A percentile compares a stretch with the other conserved stretches of the same genome.
phyloP scores from a whole-genome alignment of 2,329 filamentous ascomycete species.

The Cercospora canescens region DNA sequence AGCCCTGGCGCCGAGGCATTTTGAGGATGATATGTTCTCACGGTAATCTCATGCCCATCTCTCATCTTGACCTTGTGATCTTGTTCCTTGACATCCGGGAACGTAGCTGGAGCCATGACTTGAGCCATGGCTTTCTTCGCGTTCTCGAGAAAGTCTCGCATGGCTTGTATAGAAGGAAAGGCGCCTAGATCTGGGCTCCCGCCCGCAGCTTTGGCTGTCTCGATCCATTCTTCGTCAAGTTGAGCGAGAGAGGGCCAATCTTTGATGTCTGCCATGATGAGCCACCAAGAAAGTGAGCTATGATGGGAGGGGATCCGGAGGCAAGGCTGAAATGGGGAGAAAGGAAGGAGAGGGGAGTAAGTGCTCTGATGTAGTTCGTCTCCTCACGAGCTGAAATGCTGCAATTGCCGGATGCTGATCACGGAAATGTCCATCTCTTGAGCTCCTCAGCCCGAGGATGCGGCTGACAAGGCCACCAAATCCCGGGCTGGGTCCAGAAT shows the following conservation, averaged over 20 bases:
- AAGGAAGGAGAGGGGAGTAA: background rate
- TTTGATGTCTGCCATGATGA: slow-evolving; percentile 29
- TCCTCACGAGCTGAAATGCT: background rate
- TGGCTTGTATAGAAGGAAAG: slow-evolving; percentile 25
- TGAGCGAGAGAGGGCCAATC: slow-evolving; percentile 30
- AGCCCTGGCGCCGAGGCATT: slow-evolving; percentile 21
- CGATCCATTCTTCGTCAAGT: slow-evolving; percentile 29
- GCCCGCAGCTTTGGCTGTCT: slow-evolving; percentile 21
- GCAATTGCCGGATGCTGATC: background rate
- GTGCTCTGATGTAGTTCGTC: background rate
- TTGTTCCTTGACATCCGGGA: slow-evolving; percentile 40
- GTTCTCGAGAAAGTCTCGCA: slow-evolving; percentile 24
- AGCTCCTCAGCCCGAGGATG: slow-evolving; percentile 1
- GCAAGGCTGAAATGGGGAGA: background rate
- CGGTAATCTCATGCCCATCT: slow-evolving; percentile 38
- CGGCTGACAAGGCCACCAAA: background rate
- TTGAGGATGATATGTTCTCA: slow-evolving; percentile 30
- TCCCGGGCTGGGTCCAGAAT: background rate
- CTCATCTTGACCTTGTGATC: slow-evolving; percentile 36
- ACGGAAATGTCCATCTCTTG: background rate
- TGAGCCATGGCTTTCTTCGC: background rate
- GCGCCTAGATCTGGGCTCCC: slow-evolving; percentile 30
- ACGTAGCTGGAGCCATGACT: background rate
- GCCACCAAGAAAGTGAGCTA: background rate
- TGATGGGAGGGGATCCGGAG: background rate